Base-by-base conservation (phyloP, 306 rosid genomes). In the Casuarina equisetifolia region DNA sequence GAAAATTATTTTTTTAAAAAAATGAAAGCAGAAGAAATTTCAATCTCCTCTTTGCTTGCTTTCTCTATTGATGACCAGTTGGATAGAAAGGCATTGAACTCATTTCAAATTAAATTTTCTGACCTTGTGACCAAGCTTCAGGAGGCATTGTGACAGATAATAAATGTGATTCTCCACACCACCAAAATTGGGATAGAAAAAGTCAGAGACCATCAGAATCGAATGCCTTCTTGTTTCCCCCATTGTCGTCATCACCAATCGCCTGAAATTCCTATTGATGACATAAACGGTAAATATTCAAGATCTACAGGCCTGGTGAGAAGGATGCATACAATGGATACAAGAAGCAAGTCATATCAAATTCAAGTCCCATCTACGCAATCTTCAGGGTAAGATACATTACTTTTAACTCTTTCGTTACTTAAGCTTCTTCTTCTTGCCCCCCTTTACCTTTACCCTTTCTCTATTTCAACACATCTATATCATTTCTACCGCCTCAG, bases 121-220 rank as follows among this genome's bases (percentile, higher is more conserved):
- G 52, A 94, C 98, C 97, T 94, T 91, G 90, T 94, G 98, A 70
- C 98, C 94, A 75, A 94, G 89, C 81, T 90, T 91, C 86, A 92
- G 83, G 75, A 94, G 84, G 80, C 98, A 94, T 48, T 90, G 93
- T 3, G 98, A 90, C 76, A 94, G 94, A 83, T 84, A 90, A 81
- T 94, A 94, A 17, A 91, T 88, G 81, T 94, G 97, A 70, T 83
- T 91, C 87, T 94, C 97, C 40, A 94, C 97, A 12, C 98, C 97
- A 58, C 98, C 98, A 74, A 94, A 91, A 69, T 89, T 94, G 73
- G 97, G 98, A 85, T 91, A 94, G 91, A 94, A 94, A 79, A 91
- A 94, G 86, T 94, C 98, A 3, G 96, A 94, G 73, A 89, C 96
- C 98, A 94, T 91, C 55, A 94, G 55, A 71, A 91, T 86, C 77